A percentile compares a stretch with the other conserved stretches of the same genome.
phyloP scores from a whole-genome alignment of 805 yeast genomes.

The Metschnikowia rubicola region DNA sequence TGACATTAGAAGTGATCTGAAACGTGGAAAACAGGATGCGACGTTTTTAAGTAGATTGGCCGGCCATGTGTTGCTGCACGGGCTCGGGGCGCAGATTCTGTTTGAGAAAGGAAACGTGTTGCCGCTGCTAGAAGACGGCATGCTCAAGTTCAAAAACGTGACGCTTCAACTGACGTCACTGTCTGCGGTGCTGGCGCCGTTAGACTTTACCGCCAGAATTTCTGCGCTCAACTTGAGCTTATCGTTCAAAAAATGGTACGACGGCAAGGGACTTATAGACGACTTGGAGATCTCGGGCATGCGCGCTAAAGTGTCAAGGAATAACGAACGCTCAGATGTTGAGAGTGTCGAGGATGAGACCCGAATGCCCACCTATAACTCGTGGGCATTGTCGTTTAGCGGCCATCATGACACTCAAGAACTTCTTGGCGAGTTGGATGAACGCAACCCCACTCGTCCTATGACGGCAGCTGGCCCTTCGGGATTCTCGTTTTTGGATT shows the following conservation, averaged over 20 bases:
- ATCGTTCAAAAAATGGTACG: slow-evolving; percentile 53
- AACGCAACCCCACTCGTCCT: slow-evolving; percentile 20
- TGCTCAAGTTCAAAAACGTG: slow-evolving; percentile 43
- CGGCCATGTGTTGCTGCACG: slow-evolving; percentile 36
- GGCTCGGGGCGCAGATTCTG: slow-evolving; percentile 34
- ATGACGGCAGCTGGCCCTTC: neutral
- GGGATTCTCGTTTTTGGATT: slow-evolving; percentile 22
- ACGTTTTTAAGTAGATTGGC: slow-evolving; percentile 33
- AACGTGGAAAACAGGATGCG: slow-evolving; percentile 12
- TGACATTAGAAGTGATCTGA: neutral
- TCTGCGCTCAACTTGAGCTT: slow-evolving; percentile 44
- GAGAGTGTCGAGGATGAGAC: slow-evolving; percentile 22
- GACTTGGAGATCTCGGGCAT: slow-evolving; percentile 49
- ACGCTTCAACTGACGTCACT: slow-evolving; percentile 15
- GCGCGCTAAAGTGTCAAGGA: slow-evolving; percentile 31
- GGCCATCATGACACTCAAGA: slow-evolving; percentile 29
- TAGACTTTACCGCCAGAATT: slow-evolving; percentile 34
- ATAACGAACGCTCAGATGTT: slow-evolving; percentile 13
- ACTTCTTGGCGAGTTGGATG: slow-evolving; percentile 31
- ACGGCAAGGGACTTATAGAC: slow-evolving; percentile 50
- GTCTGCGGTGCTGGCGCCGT: slow-evolving; percentile 13
- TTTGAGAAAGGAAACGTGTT: slow-evolving; percentile 38
- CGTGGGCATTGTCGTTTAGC: slow-evolving; percentile 19
- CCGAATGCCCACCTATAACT: slow-evolving; percentile 27
- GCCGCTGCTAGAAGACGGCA: slow-evolving; percentile 50